Evolutionary conservation across 2,329 filamentous ascomycete genomes (phyloP), one percentile per base, ranked within the genome.

Genomic region (Epichloe uncinata): DNA sequence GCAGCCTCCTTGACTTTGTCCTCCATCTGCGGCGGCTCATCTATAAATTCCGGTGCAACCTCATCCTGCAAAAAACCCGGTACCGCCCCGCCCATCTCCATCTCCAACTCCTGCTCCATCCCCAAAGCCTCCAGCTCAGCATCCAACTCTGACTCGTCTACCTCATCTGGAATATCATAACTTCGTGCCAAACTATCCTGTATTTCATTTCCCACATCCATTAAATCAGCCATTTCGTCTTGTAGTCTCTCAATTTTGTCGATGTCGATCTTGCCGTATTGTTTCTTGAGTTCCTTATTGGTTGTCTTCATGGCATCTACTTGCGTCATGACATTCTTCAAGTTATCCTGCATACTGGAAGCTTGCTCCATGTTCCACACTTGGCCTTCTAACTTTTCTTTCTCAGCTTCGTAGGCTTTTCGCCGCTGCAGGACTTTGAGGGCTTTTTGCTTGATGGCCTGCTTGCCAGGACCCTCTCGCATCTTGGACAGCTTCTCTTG

Each of bases 281-380:
- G 91, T 67, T 87, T 86, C 63, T 82, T 82, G 55, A 98, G 77
- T 61, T 88, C 84, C 72, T 95, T 95, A 61, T 93, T 95, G 22
- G 91, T 96, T 2, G 85, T 89, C 78, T 96, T 94, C 80, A 98
- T 91, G 11, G 91, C 90, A 66, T 97, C 91, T 42, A 97, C 90
- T 30, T 93, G 96, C 16, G 89, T 94, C 90, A 96, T 96, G 55
- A 93, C 91, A 68, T 97, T 97, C 68, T 94, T 93, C 49, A 98
- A 78, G 64, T 97, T 97, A 70, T 97, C 91, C 72, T 95, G 89
- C 91, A 97, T 96, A 78, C 90, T 94, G 65, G 86, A 85, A 3
- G 91, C 90, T 70, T 96, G 90, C 71, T 97, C 90, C 90, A 98
- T 96, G 71, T 97, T 97, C 90, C 90, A 97, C 20, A 87, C 87